Evolutionary conservation across 23 red algal genomes (phyloP).

Genomic region (Gracilaria domingensis): DNA sequence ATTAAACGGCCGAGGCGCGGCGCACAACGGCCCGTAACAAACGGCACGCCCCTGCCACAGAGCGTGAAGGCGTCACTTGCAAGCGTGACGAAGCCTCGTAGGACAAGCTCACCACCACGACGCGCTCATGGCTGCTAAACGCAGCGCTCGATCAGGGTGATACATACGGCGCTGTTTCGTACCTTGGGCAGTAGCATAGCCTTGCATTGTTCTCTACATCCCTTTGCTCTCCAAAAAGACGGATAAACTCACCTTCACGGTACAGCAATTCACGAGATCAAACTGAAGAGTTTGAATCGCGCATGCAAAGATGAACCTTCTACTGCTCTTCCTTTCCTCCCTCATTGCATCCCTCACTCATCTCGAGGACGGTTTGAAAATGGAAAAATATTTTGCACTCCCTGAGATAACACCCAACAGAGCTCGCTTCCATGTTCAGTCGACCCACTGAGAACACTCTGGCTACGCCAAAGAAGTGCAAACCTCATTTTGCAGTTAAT

Average conservation of each 20-base stretch:
- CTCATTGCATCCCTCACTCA: not conserved
- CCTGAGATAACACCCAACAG: not conserved
- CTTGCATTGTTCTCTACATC: not conserved
- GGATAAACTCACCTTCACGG: not conserved
- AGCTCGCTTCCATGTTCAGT: not conserved
- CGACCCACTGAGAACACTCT: not conserved
- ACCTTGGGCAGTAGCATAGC: not conserved
- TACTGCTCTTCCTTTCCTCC: not conserved
- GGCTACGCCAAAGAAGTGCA: not conserved
- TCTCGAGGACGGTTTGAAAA: not conserved
- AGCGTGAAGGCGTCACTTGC: no score
- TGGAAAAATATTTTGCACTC: not conserved
- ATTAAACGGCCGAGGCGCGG: no score
- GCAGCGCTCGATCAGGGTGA: no score
- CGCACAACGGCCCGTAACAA: no score
- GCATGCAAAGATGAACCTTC: not conserved
- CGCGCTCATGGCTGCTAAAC: no score
- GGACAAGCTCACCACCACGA: no score
- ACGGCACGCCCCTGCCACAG: no score
- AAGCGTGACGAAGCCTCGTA: no score
- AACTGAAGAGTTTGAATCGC: not conserved
- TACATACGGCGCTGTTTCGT: not conserved
- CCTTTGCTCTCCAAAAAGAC: not conserved
- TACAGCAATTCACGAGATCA: not conserved
- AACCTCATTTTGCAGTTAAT: no score